Percentiles rank a stretch among this genome's conserved stretches.
Evolutionary conservation across 345 rosid genomes (phyloP).

Genomic region (Syzygium aromaticum): DNA sequence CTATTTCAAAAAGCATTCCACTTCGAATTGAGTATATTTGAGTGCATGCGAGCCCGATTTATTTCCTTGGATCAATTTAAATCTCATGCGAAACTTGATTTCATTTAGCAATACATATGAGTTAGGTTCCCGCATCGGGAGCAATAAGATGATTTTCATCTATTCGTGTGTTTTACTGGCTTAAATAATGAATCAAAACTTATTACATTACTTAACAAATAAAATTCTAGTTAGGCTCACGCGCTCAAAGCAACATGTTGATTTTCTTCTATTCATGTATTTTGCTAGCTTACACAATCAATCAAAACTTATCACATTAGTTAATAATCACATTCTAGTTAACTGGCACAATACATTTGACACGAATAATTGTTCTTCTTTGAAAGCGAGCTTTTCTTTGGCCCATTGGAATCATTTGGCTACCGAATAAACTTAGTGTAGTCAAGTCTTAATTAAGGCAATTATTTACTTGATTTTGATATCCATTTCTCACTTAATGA

Average conservation of each 20-base stretch:
- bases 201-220: not conserved
- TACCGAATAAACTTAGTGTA: not conserved
- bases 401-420: not conserved
- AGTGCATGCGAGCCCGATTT: not conserved
- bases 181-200: not conserved
- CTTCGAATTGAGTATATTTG: not conserved
- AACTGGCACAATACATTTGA: not conserved
- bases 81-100: not conserved
- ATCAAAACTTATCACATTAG: not conserved
- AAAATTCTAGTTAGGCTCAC: not conserved
- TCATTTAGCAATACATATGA: not conserved
- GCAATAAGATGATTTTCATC: not conserved
- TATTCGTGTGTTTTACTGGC: not conserved
- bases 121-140: not conserved
- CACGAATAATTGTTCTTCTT: not conserved
- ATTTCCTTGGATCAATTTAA: not conserved
- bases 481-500: not conserved
- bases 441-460: not conserved
- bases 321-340: not conserved
- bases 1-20: not conserved
- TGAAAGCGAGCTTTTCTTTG: not conserved
- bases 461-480: not conserved
- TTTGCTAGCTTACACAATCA: not conserved
- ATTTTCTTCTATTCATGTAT: not conserved
- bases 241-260: not conserved